These are phyloP conservation scores for Dendrobium catenatum DNA, from an alignment of 106 monocot genomes.

Conservation along the genomic window DNA sequence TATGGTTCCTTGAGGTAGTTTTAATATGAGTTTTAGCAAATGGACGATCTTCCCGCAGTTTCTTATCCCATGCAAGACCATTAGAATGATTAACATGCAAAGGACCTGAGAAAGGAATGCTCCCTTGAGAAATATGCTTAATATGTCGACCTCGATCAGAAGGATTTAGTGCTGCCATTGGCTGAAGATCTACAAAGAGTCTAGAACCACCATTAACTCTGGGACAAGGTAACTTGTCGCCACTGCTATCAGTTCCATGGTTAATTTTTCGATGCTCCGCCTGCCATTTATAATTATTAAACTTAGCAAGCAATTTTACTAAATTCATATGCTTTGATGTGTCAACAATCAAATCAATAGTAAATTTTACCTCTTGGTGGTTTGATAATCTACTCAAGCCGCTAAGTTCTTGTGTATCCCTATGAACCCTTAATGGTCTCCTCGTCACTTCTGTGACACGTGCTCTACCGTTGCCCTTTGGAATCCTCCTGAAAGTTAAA, in stretches of 20 bases:
- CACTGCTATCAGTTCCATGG: slow-evolving; percentile 15
- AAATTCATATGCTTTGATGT: neutral
- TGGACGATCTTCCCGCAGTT: slow-evolving; percentile 31
- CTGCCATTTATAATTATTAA: slow-evolving; percentile 13
- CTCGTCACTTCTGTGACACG: slow-evolving; percentile 36
- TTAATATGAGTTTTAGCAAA: slow-evolving; percentile 23
- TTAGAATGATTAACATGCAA: slow-evolving; percentile 55
- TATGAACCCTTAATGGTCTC: slow-evolving; percentile 42
- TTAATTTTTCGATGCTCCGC: slow-evolving; percentile 19
- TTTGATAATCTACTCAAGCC: slow-evolving; percentile 22
- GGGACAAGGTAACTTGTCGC: slow-evolving; percentile 24
- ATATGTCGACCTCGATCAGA: slow-evolving; percentile 18
- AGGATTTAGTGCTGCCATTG: slow-evolving; percentile 36
- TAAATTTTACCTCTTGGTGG: slow-evolving; percentile 43
- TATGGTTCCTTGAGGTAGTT: slow-evolving; percentile 33
- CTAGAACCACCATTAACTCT: slow-evolving; percentile 30
- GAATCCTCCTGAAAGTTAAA: slow-evolving; percentile 26
- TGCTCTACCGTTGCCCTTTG: slow-evolving; percentile 25
- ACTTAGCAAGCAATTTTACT: neutral
- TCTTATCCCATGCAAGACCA: slow-evolving; percentile 73
- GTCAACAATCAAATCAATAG: neutral
- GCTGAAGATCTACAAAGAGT: slow-evolving; percentile 51
- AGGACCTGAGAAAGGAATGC: slow-evolving; percentile 64
- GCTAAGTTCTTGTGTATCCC: slow-evolving; percentile 31
- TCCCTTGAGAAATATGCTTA: slow-evolving; percentile 26